Base-by-base conservation (phyloP, 2,329 filamentous ascomycete species). In the Magnaporthiopsis poae region DNA sequence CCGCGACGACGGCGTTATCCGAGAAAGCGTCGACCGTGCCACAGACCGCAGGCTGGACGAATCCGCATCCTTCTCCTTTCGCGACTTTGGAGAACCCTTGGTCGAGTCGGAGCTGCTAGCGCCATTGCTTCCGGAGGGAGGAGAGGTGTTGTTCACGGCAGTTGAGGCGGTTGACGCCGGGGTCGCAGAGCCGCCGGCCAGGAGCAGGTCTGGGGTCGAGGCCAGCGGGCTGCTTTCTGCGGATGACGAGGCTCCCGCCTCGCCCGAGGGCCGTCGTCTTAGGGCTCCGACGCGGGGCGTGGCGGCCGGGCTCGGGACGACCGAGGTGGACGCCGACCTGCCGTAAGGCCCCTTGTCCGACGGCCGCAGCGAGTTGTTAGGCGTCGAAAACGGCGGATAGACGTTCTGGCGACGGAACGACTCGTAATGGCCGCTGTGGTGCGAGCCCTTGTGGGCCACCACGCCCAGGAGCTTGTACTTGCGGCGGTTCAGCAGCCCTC, bases 341-440 rank as follows among this genome's bases (percentile, higher is more conserved):
- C 64, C 64, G 56, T 65, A 65, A 56, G 46, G 46, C n/a, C 46
- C 46, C 46, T 56, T 56, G 46, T 56, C 46, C 11, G 31, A 65
- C n/a, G 21, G 46, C 64, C 21, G 56, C 27, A 33, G 52, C 64
- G 31, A 94, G 0, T 87, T 88, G 71, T 90, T 88, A 0, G 90
- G 87, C 9, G 94, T 97, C 1, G 91, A 90, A 74, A 88, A 98
- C 0, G 93, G 93, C 3, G 89, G 80, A 64, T 88, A 86, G 11
- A 91, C 79, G 67, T 91, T 89, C 76, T 98, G 95, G 56, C 95
- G 86, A 46, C 95, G 86, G 76, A 98, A 98, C 0, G 92, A 94
- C 76, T 99, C 95, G 78, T 99, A 99, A 75, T 99, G 95, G 0
- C 95, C 95, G 72, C 92, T 96, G 74, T 96, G 89, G 75, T 99